Conservation (phyloP, 768 basidiomycete species). For the Fistulinella prunicolor region DNA sequence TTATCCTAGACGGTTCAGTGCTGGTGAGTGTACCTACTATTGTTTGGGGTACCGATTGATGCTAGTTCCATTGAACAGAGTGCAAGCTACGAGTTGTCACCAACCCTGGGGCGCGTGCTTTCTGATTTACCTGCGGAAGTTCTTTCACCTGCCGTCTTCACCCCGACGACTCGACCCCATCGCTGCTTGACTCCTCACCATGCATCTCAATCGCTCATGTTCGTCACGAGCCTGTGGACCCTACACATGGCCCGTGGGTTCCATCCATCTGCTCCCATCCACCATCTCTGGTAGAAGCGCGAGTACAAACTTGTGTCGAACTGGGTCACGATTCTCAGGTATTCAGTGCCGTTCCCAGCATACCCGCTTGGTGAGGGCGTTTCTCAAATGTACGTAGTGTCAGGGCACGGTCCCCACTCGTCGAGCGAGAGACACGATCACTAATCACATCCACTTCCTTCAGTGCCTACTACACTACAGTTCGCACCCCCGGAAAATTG, state of each 20-base stretch:
- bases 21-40: no score
- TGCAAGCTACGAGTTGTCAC: no score
- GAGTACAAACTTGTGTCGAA: constrained; percentile 87
- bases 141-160: constrained; percentile 55
- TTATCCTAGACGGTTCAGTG: no score
- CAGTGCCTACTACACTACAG: constrained; percentile 78
- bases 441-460: constrained; percentile 29
- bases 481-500: constrained; percentile 77
- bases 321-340: constrained; percentile 86
- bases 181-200: no score
- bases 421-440: constrained; percentile 32
- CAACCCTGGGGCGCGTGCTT: no score
- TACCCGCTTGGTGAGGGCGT: constrained; percentile 17
- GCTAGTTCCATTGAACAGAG: no score
- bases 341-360: constrained; percentile 36
- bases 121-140: constrained; percentile 87
- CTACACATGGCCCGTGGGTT: constrained; percentile 91
- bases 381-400: no score
- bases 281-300: no score
- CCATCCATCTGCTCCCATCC: constrained; percentile 93
- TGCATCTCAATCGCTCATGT: constrained; percentile 51
- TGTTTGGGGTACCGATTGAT: no score
- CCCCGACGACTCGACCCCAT: constrained; percentile 50
- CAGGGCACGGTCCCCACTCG: constrained; percentile 33
- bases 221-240: constrained; percentile 62